Evolutionary conservation across 2,329 filamentous ascomycete species (phyloP), one percentile per base, ranked within the genome.

Genomic region (Lecanosticta acicola): DNA sequence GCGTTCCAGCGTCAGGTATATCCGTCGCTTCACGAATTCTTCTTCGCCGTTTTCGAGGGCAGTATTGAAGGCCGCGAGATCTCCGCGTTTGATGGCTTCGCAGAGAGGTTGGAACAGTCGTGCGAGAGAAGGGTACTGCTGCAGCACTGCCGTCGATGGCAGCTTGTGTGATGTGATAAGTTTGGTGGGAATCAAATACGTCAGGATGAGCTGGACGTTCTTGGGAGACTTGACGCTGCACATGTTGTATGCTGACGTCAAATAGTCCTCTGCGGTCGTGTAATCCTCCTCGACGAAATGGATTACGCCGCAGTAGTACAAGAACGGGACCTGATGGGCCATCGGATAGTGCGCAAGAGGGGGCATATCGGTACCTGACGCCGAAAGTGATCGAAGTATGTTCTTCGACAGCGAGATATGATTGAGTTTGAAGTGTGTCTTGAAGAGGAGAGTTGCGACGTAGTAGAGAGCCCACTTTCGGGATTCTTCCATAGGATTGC

Each of bases 391-490:
- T 56, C 84, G 87, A 38, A 98, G 74, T 40, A 97, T 84, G 55
- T 93, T 96, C 64, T 93, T 89, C 14, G 84, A 94, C 16, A 97
- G 74, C n/a, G 81, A 83, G 46, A 94, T 84, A 26, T 85, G 87
- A 69, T 94, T 95, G 53, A 97, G 75, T 72, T 78, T 59, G 59
- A 98, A 98, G 67, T 97, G 96, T 1, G 90, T 97, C 70, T 97
- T 97, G 79, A 98, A 98, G 11, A 96, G 75, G 5, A 98, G 77
- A 63, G 95, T 97, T 61, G 90, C 88, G 55, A 91, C 84, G 66
- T 89, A 90, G 71, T 98, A 98, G 39, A 95, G 86, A 4, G 88
- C 94, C 93, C 93, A 98, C 78, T 97, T 98, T 44, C 93, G 82
- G 7, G 91, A 96, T 59, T 94, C 85, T 61, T 89, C 82, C 36